Base-by-base conservation (phyloP, 2,329 filamentous ascomycete species). In the Colletotrichum siamense region DNA sequence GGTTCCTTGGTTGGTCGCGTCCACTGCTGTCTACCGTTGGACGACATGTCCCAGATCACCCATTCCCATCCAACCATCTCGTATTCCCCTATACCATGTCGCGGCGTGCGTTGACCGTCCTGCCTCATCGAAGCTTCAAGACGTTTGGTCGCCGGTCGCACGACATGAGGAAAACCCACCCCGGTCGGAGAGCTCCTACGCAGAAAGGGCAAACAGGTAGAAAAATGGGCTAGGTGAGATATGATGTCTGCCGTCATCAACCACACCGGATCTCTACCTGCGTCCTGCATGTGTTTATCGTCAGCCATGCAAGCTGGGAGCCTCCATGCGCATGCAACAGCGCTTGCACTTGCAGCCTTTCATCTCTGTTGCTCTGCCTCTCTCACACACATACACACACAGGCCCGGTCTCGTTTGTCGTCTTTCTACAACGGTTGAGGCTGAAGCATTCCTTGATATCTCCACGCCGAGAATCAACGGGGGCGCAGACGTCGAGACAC, bases 101-200 rank as follows among this genome's bases (percentile, higher is more conserved):
- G 59, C 49, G 49, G 22, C 22, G 10, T 36, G 44, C 22, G 36
- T 61, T 59, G 71, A n/a, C 39, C 28, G 59, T 26, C 57, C 70
- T 69, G 70, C 70, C 70, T 76, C 70, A 74, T 74, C 70, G 74
- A 69, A 65, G 59, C 74, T 49, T 76, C 65, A 74, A 28, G 36
- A 63, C 64, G 70, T 76, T 71, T 76, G 49, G 70, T 55, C 74
- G 30, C 49, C 44, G 22, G 74, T 74, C 28, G 34, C 70, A 74
- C 74, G 36, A 16, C 74, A 49, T 76, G 44, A 44, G 52, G 34
- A 32, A 72, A 63, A 28, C 28, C 18, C 24, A 67, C 49, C 44
- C 70, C 55, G 24, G 73, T 61, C 36, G n/a, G 28, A 36, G 36
- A 24, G 44, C 28, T 18, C 52, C 36, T 69, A 69, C 59, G 49